Percentiles rank a stretch among this genome's conserved stretches.
Evolutionary conservation across 768 basidiomycete species (phyloP).

Genomic region (Boletales sp.): DNA sequence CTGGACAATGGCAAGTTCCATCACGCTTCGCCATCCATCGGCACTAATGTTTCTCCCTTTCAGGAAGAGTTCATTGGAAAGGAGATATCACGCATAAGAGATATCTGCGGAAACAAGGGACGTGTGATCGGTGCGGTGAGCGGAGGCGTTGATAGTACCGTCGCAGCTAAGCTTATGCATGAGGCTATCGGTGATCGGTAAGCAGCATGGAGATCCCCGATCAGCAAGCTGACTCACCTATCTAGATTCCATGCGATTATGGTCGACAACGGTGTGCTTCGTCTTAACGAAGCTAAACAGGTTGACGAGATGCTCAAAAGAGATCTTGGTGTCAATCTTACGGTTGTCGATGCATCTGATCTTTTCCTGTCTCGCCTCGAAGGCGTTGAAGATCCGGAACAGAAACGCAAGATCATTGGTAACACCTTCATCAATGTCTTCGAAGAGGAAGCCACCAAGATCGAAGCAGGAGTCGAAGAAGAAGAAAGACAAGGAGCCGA

Average conservation of each 20-base stretch:
- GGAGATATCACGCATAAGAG: constrained; percentile 88
- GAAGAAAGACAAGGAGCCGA: constrained; percentile 66
- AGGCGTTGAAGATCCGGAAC: constrained; percentile 92
- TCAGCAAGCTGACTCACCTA: background rate
- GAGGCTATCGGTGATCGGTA: constrained; percentile 98
- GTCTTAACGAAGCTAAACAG: constrained; percentile 85
- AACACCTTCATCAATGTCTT: constrained; percentile 99
- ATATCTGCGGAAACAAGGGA: constrained; percentile 91
- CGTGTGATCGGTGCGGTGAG: constrained; percentile 98
- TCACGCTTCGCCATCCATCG: constrained; percentile 1
- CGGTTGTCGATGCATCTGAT: constrained; percentile 93
- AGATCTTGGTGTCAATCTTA: constrained; percentile 93
- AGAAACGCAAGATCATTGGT: constrained; percentile 97
- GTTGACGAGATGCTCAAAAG: constrained; percentile 91
- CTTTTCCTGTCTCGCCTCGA: constrained; percentile 87
- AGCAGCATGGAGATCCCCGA: constrained; percentile 12
- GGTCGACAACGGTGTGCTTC: constrained; percentile 98
- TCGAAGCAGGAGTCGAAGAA: constrained; percentile 77
- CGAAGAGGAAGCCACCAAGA: constrained; percentile 87
- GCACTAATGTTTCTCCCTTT: background rate
- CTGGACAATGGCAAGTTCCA: constrained; percentile 85
- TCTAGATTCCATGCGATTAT: constrained; percentile 96
- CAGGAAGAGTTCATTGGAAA: constrained; percentile 95
- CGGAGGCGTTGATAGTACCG: constrained; percentile 96
- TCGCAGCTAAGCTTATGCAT: constrained; percentile 99